Base-by-base conservation (phyloP, 305 asterid genomes). In the Fraxinus dipetala region DNA sequence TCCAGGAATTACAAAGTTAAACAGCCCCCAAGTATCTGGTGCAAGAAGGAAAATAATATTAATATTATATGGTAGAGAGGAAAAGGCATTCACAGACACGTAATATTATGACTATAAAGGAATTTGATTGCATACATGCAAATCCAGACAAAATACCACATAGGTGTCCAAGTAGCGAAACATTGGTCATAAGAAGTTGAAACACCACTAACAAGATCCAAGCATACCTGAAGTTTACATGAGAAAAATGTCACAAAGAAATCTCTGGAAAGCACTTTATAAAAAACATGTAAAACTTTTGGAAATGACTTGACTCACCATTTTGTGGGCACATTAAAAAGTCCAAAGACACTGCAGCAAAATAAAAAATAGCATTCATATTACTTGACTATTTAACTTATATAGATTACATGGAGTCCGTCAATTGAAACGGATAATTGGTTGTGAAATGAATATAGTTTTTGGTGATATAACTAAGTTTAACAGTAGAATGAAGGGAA, bases 81-180 rank as follows among this genome's bases (percentile, higher is more conserved):
- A 67, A 16, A 67, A 79, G 14, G 38, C 24, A 51, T 69, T 63
- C 24, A 77, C 24, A 65, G 76, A 56, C 69, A 30, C 75, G 80
- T 56, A 75, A 34, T 85, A 79, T 84, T 90, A 89, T 83, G 86
- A 69, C 8, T 9, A 48, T 16, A 79, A 31, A 70, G 20, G 72
- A 73, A 82, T 78, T 80, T 32, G 84, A 85, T 82, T 61, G 78
- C 95, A 69, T 92, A 95, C 98, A 94, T 77, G 98, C 97, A 78
- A 90, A 96, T 85, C 99, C 99, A 1, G 98, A 94, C 88, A 96
- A 87, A 89, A 96, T 93, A 77, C 99, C 99, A 82, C 98, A 96
- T 14, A 96, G 89, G 88, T 96, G 99, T 31, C 99, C 99, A 81
- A 94, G 98, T 59, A 96, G 90, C 14, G 98, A 96, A 81, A 96